Base-by-base conservation (phyloP, 2,329 filamentous ascomycete species). In the Claviceps paspali region DNA sequence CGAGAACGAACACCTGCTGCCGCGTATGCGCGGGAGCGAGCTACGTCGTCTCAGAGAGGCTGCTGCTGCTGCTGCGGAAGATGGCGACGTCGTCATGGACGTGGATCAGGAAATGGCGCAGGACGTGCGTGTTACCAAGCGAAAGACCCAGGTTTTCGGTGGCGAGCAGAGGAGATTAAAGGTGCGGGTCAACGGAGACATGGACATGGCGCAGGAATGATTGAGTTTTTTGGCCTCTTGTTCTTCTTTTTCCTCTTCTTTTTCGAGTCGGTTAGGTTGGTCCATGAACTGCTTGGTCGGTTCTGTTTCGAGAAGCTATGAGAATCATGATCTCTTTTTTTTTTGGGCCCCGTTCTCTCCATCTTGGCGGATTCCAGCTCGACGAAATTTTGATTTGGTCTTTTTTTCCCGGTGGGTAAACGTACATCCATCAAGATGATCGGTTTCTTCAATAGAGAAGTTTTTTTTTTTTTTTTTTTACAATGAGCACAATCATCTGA, bases 1-100 rank as follows among this genome's bases (percentile, higher is more conserved):
- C 49, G 77, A 91, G 67, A 88, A 94, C 63, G 78, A 86, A 67
- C 91, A 98, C 64, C 70, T 98, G 59, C 73, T 98, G 51, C 85
- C 84, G 49, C 73, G 73, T 55, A 65, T 81, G 57, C 65, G 74
- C 49, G 73, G 70, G 50, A 73, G 67, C 59, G 74, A 79, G 65
- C 69, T 68, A 62, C 63, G 64, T 51, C 60, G 63, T 39, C 59
- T 80, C 49, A 71, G 72, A 49, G 63, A 73, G 52, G 63, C 71
- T 54, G 67, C 59, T 38, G 54, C 68, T 2, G n/a, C n/a, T 48
- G 67, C 59, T 38, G 54, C 68, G 48, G 66, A 55, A 38, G 53
- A 68, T 57, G 69, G 41, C 6, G 39, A 72, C 52, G 59, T 60
- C 29, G 53, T 52, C 27, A 68, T 70, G 56, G 62, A 64, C 46